A percentile compares a stretch with the other conserved stretches of the same genome.
These are phyloP conservation scores for Saccharata proteae DNA, from an alignment of 2,329 filamentous ascomycete genomes.

Conservation along the genomic window DNA sequence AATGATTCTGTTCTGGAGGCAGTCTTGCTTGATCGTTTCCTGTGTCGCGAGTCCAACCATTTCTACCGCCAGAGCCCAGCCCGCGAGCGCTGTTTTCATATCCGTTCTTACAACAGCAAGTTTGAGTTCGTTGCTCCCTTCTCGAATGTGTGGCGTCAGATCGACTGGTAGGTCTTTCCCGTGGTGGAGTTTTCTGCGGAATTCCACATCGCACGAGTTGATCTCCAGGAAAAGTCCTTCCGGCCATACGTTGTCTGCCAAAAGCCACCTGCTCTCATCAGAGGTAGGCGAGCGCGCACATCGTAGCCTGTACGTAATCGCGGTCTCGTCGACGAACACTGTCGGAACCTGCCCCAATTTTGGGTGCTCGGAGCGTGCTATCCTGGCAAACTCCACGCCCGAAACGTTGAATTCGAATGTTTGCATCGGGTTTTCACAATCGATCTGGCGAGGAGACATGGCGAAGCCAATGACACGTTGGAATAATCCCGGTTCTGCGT, in stretches of 20 bases:
- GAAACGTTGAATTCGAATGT: conserved; percentile 10
- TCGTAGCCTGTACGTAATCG: conserved; percentile 55
- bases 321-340: conserved; percentile 36
- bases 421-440: conserved; percentile 10
- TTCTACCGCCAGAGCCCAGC: conserved; percentile 61
- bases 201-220: conserved; percentile 43
- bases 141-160: conserved; percentile 47
- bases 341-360: conserved; percentile 16
- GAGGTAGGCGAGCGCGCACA: conserved; percentile 39
- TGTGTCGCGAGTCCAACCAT: conserved; percentile 44
- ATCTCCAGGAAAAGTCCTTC: conserved; percentile 55
- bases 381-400: conserved; percentile 19
- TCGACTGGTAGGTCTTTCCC: conserved; percentile 67
- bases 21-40: conserved; percentile 22
- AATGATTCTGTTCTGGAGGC: conserved; percentile 19
- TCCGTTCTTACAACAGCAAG: conserved; percentile 26
- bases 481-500: conserved; percentile 30
- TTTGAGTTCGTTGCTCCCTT: conserved; percentile 51
- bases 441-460: conserved; percentile 31
- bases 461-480: conserved; percentile 45
- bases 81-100: conserved; percentile 23
- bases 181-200: conserved; percentile 60
- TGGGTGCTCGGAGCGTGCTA: conserved; percentile 24
- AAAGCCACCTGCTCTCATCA: conserved; percentile 47
- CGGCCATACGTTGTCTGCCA: conserved; percentile 55